Base-by-base conservation (phyloP, 2,329 filamentous ascomycete species). In the Fusarium tjaetaba region DNA sequence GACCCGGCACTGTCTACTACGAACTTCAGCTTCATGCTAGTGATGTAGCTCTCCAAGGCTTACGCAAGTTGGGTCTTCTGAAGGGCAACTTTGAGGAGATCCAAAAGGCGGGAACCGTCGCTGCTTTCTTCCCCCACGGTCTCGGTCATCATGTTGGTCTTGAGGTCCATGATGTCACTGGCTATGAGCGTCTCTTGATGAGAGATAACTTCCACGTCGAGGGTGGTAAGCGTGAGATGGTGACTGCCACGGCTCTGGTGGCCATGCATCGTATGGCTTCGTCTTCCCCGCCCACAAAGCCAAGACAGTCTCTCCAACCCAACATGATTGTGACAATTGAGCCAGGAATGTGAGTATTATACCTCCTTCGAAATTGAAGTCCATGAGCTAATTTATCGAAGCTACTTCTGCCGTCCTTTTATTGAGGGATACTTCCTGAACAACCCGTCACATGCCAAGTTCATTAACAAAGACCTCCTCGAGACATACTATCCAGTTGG, bases 301-400 rank as follows among this genome's bases (percentile, higher is more conserved):
- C 80, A 18, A 76, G 81, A 28, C 83, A 86, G 66, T 78, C 81
- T n/a, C 84, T 92, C 11, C 81, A 83, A 73, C 84, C 89, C 18
- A 87, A 89, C 56, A 93, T 94, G 85, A 87, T 96, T 43, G 88
- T 96, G 24, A 96, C 94, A 0, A 88, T 95, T 53, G 94, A 96
- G 83, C 94, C 94, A 3, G 94, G 94, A 71, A 86, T 93, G 84
- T 89, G 78, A 81, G 86, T 82, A 15, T 11, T 28, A n/a, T 22
- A 42, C 15, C 39, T 20, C 8, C 34, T n/a, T 15, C 38, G n/a
- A 16, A 56, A 30, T 36, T 4, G 49, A 26, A n/a, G 18, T 22
- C 18, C 28, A 28, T 51, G 28, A 60, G 68, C 62, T 72, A 48
- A 63, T 26, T 2, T 13, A 5, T 16, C 16, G 11, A 26, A 91